phyloP scores from a whole-genome alignment of 768 basidiomycete genomes.

The Pleurotus giganteus region DNA sequence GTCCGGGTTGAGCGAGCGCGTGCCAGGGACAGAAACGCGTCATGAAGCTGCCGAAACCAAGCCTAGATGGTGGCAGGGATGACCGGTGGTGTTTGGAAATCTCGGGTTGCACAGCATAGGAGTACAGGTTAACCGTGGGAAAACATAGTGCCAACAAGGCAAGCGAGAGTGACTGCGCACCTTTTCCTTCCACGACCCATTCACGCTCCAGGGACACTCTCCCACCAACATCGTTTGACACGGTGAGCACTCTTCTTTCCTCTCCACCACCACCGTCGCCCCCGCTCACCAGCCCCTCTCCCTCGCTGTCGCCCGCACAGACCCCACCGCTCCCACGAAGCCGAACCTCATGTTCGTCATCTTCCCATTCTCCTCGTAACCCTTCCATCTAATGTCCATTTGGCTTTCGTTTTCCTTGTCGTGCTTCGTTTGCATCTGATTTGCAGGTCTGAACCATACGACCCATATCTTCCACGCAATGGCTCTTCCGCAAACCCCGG shows the following conservation, averaged over 20 bases:
- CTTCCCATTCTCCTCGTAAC: constrained; percentile 8
- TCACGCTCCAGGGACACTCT: constrained; percentile 9
- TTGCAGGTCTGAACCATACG: constrained; percentile 93
- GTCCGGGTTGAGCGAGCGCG: no score
- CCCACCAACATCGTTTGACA: constrained; percentile 34
- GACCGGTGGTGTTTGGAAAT: no score
- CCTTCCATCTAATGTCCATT: constrained; percentile 7
- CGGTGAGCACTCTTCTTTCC: constrained; percentile 27
- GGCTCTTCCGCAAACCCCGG: constrained; percentile 57
- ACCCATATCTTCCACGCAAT: constrained; percentile 93
- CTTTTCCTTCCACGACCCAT: constrained; percentile 7
- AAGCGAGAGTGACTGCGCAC: constrained; percentile 7
- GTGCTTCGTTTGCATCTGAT: background rate
- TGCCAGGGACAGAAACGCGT: no score
- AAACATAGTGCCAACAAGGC: constrained; percentile 6
- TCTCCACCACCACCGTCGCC: background rate
- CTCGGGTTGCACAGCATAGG: no score
- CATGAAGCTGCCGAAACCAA: no score
- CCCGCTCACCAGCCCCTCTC: constrained; percentile 3
- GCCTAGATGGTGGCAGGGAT: no score
- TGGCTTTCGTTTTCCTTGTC: constrained; percentile 1
- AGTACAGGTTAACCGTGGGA: constrained; percentile 4
- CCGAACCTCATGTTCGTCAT: constrained; percentile 35
- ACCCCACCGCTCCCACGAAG: constrained; percentile 21
- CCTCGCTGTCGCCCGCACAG: background rate